Evolutionary conservation across 352 stramenopile genomes (phyloP).

Genomic region (Globisporangium solare): DNA sequence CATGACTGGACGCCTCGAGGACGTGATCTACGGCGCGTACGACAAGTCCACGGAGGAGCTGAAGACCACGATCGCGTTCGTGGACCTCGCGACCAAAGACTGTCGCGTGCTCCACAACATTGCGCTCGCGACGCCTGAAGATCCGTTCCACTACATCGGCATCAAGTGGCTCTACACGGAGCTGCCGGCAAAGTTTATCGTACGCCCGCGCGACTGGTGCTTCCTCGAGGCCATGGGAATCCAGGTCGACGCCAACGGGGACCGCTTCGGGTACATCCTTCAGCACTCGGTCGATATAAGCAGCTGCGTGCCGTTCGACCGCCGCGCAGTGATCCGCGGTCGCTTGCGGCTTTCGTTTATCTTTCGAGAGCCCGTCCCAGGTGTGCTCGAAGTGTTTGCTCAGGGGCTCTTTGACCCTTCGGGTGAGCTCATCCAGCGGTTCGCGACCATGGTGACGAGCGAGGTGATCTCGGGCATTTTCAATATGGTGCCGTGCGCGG

Average conservation of each 20-base stretch:
- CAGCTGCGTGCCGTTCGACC: constrained; percentile 33
- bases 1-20: constrained; percentile 43
- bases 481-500: constrained; percentile 26
- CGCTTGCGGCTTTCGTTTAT: constrained; percentile 25
- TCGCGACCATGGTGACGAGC: constrained; percentile 18
- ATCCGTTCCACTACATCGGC: constrained; percentile 47
- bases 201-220: constrained; percentile 26
- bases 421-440: constrained; percentile 23
- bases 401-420: constrained; percentile 39
- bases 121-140: constrained; percentile 26
- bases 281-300: constrained; percentile 39
- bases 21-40: constrained; percentile 24
- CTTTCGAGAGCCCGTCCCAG: constrained; percentile 26
- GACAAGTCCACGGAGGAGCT: constrained; percentile 34
- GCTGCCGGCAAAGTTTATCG: constrained; percentile 17
- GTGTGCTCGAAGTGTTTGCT: constrained; percentile 36
- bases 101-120: constrained; percentile 35
- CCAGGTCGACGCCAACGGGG: constrained; percentile 22
- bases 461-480: constrained; percentile 28
- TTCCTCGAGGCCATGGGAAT: constrained; percentile 46
- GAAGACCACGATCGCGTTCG: constrained; percentile 31
- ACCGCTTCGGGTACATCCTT: constrained; percentile 37
- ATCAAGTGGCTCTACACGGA: constrained; percentile 50
- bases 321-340: constrained; percentile 24
- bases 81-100: constrained; percentile 28